phyloP scores from a whole-genome alignment of 805 yeast genomes.

The Starmerella bombi region DNA sequence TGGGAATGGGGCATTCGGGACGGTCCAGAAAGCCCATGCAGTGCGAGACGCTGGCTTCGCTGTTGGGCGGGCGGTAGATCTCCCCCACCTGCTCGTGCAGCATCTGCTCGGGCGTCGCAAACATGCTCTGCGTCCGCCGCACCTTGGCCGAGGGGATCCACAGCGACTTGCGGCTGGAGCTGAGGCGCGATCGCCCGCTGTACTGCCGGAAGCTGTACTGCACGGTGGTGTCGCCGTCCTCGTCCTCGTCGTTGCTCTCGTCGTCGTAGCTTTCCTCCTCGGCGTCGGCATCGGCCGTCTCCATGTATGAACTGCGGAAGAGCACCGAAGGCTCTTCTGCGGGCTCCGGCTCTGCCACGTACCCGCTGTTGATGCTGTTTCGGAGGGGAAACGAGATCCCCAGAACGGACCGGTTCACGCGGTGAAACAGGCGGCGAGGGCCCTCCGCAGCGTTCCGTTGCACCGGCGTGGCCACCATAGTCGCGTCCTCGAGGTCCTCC shows the following conservation, averaged over 20 bases:
- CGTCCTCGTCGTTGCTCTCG: background rate
- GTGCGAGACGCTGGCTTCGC: conserved; percentile 8
- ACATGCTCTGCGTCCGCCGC: conserved; percentile 59
- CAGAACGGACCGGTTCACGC: conserved; percentile 5
- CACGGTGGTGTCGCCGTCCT: background rate
- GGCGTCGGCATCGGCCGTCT: too few species aligned
- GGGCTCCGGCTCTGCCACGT: too few species aligned
- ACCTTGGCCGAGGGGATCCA: conserved; percentile 26
- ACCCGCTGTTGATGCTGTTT: background rate
- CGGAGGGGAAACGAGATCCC: background rate
- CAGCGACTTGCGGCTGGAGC: background rate
- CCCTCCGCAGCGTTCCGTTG: too few species aligned
- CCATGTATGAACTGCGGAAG: background rate
- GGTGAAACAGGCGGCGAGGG: background rate
- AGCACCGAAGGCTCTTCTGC: background rate
- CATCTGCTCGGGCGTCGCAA: conserved; percentile 41
- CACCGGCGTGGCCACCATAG: background rate
- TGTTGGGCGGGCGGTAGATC: conserved; percentile 11
- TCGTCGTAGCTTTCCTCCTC: background rate
- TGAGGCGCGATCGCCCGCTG: background rate
- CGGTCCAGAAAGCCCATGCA: conserved; percentile 14
- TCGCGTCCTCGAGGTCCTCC: conserved; percentile 3
- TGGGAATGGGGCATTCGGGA: conserved; percentile 27
- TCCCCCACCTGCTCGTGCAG: conserved; percentile 27
- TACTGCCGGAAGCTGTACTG: too few species aligned